Conservation (phyloP, 306 rosid species). For the Luffa aegyptiaca region DNA sequence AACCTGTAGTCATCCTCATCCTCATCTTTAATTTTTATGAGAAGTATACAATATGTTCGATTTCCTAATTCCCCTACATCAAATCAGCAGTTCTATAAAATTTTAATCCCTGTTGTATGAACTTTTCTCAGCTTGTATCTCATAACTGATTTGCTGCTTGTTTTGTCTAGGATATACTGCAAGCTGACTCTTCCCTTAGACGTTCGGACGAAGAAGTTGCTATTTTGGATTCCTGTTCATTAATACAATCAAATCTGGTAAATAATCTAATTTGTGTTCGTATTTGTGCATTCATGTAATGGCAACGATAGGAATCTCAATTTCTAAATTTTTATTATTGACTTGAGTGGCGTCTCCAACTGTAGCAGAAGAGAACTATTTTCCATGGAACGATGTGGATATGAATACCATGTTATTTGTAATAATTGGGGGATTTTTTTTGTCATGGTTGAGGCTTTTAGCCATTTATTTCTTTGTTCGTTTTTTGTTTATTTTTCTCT, state of each 20-base stretch:
- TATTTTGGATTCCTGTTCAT: conserved; percentile 60
- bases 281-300: not conserved
- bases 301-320: not conserved
- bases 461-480: no score
- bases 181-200: conserved; percentile 58
- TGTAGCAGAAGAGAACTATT: not conserved
- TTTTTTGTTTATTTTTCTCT: no score
- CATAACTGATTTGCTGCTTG: not conserved
- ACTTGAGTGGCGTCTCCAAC: not conserved
- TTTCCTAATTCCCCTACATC: not conserved
- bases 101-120: not conserved
- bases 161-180: conserved; percentile 43
- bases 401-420: not conserved
- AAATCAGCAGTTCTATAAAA: not conserved
- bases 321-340: not conserved
- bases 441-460: no score
- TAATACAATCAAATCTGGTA: conserved; percentile 71
- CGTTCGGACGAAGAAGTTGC: conserved; percentile 66
- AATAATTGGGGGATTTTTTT: no score
- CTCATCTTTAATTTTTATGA: not conserved
- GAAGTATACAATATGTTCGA: not conserved
- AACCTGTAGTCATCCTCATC: not conserved
- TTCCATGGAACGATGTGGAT: not conserved
- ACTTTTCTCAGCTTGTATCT: conserved; percentile 11
- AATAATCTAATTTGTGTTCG: conserved; percentile 30